Percentiles rank a stretch among this genome's conserved stretches.
Evolutionary conservation across 441 rosid genomes (phyloP).

Genomic region (Erodium moschatum): DNA sequence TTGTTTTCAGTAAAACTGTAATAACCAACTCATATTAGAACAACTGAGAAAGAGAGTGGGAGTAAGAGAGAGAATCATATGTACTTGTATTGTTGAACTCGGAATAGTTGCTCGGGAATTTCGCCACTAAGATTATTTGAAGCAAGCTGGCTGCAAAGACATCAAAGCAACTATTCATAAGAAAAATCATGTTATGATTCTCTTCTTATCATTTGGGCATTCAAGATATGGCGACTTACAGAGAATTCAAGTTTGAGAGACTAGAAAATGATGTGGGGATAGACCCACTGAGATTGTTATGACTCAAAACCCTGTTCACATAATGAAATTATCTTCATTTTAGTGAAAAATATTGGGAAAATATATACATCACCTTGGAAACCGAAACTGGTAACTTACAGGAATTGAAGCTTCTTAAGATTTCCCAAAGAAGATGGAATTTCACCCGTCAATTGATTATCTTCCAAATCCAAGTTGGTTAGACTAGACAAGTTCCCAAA

Average conservation of each 20-base stretch:
- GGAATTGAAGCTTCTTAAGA: conserved; percentile 55
- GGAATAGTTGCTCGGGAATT: conserved; percentile 1
- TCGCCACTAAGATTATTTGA: neutral
- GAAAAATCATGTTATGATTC: neutral
- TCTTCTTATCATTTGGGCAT: neutral
- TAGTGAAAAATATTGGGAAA: neutral
- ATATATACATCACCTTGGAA: neutral
- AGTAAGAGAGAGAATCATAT: neutral
- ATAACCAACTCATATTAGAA: conserved; percentile 16
- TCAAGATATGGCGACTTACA: conserved; percentile 46
- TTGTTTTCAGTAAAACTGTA: conserved; percentile 68
- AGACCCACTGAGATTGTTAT: conserved; percentile 66
- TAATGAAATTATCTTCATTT: neutral
- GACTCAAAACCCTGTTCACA: conserved; percentile 35
- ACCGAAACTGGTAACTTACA: conserved; percentile 37
- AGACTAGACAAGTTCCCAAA: conserved; percentile 60
- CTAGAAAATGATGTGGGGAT: conserved; percentile 58
- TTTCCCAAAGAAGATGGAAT: conserved; percentile 54
- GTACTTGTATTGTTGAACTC: conserved; percentile 5
- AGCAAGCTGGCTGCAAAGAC: conserved; percentile 2
- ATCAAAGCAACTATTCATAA: conserved; percentile 20
- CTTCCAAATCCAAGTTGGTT: conserved; percentile 76
- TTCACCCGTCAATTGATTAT: conserved; percentile 55
- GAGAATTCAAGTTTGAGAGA: conserved; percentile 73
- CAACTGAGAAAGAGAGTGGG: neutral